Evolutionary conservation across 2,329 filamentous ascomycete genomes (phyloP).

Genomic region (Ophiosphaerella narmari): DNA sequence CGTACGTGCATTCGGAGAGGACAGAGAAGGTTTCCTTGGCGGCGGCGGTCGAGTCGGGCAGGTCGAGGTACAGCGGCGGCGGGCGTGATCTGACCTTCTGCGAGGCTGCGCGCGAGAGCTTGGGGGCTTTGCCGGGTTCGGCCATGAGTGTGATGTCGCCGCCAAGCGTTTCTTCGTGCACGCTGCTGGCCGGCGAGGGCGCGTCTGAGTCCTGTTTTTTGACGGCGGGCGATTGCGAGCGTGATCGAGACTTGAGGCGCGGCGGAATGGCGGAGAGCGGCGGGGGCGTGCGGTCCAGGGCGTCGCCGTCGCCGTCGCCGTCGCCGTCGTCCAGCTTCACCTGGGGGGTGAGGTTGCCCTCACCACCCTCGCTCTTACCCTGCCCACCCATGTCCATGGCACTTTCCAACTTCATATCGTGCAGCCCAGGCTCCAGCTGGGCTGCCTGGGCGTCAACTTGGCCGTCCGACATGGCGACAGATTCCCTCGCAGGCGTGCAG

Average conservation of each 20-base stretch:
- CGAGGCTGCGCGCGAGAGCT: conserved; percentile 73
- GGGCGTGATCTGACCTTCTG: conserved; percentile 69
- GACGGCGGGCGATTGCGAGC: conserved; percentile 38
- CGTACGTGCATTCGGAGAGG: conserved; percentile 86
- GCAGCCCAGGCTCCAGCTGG: conserved; percentile 50
- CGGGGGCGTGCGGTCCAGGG: conserved; percentile 23
- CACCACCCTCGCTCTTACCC: conserved; percentile 18
- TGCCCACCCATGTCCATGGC: conserved; percentile 20
- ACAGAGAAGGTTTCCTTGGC: conserved; percentile 78
- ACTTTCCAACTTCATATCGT: conserved; percentile 53
- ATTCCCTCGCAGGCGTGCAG: conserved; percentile 13
- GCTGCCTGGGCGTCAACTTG: conserved; percentile 41
- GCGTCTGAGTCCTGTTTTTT: conserved; percentile 37
- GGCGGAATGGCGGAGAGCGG: conserved; percentile 36
- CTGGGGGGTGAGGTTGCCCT: conserved; percentile 14
- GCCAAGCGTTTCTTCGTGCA: conserved; percentile 60
- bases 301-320: conserved; percentile 11
- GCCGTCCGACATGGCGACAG: conserved; percentile 46
- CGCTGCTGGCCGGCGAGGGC: conserved; percentile 46
- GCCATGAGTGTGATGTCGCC: conserved; percentile 67
- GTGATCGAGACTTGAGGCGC: conserved; percentile 33
- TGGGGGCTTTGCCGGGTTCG: conserved; percentile 67
- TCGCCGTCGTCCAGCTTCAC: conserved; percentile 35
- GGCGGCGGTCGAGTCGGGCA: conserved; percentile 78
- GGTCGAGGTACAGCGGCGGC: conserved; percentile 70